Evolutionary conservation across 352 stramenopile species (phyloP).

Genomic region (Pythium myriotylum): DNA sequence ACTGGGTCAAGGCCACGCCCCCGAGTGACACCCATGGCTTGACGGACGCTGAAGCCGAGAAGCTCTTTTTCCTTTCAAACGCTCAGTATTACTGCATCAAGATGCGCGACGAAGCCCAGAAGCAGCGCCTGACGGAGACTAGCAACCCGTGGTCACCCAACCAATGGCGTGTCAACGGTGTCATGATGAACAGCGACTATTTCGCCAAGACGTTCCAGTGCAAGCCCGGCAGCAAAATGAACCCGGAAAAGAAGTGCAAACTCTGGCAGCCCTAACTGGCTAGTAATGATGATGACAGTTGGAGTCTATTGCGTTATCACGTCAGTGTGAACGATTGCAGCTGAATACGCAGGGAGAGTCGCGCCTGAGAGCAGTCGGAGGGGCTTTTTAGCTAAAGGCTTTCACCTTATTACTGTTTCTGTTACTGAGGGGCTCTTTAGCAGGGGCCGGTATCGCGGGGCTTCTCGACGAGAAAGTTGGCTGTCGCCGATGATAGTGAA

Average conservation of each 20-base stretch:
- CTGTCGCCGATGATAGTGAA: no score
- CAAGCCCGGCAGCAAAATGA: slow-evolving; percentile 21
- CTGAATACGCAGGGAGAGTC: no score
- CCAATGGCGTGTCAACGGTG: slow-evolving; percentile 28
- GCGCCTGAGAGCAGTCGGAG: no score
- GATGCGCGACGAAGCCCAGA: slow-evolving; percentile 35
- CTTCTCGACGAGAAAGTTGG: no score
- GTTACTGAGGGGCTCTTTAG: no score
- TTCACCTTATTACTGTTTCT: no score
- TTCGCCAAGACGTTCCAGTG: slow-evolving; percentile 29
- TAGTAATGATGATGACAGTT: no score
- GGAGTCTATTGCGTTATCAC: no score
- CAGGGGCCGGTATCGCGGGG: no score
- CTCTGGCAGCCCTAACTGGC: no score
- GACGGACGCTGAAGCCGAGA: slow-evolving; percentile 30
- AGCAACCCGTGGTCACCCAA: slow-evolving; percentile 47
- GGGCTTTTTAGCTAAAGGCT: no score
- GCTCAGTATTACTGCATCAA: slow-evolving; percentile 66
- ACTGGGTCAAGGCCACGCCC: slow-evolving; percentile 20
- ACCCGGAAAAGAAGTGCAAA: slow-evolving; percentile 29
- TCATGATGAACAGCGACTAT: slow-evolving; percentile 27
- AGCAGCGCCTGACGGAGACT: slow-evolving; percentile 36
- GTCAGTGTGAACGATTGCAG: no score
- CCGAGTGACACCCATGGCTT: slow-evolving; percentile 5
- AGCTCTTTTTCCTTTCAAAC: slow-evolving; percentile 64